These are phyloP conservation scores for Fusarium goolgardi DNA, from an alignment of 2,329 filamentous ascomycete species.

Conservation along the genomic window DNA sequence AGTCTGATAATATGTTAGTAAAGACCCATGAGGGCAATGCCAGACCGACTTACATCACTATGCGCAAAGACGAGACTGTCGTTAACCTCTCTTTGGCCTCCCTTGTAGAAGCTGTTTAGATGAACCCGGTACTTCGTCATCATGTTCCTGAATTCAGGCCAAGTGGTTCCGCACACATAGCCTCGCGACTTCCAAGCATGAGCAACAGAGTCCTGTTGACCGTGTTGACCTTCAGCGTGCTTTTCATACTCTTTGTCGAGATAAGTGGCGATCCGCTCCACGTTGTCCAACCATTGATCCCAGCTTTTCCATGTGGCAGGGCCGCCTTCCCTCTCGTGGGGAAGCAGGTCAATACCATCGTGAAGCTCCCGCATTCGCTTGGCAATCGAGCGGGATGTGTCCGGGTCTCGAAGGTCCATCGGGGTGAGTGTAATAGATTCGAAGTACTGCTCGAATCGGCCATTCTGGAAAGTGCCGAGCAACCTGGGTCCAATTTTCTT, in stretches of 20 bases:
- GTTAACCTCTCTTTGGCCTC: slow-evolving; percentile 69
- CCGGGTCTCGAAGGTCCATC: slow-evolving; percentile 79
- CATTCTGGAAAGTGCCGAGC: slow-evolving; percentile 92
- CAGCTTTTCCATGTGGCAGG: slow-evolving; percentile 92
- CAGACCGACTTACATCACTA: slow-evolving; percentile 78
- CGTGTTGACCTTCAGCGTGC: slow-evolving; percentile 43
- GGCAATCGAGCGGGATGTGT: slow-evolving; percentile 91
- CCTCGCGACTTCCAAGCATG: slow-evolving; percentile 75
- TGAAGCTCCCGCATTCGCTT: slow-evolving; percentile 98
- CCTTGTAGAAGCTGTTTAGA: slow-evolving; percentile 78
- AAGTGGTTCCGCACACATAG: slow-evolving; percentile 85
- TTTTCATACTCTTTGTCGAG: slow-evolving; percentile 69
- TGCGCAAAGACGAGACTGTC: slow-evolving; percentile 92
- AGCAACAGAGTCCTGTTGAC: slow-evolving; percentile 45
- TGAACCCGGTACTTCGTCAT: slow-evolving; percentile 82
- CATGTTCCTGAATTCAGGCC: slow-evolving; percentile 78
- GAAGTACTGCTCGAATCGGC: slow-evolving; percentile 95
- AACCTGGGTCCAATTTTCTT: slow-evolving; percentile 94
- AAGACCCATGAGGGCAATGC: background rate
- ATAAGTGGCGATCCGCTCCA: slow-evolving; percentile 67
- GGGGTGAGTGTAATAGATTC: slow-evolving; percentile 84
- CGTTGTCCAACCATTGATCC: slow-evolving; percentile 87
- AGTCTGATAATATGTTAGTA: slow-evolving; percentile 66
- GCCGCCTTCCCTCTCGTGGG: slow-evolving; percentile 80
- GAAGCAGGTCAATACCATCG: slow-evolving; percentile 87